Evolutionary conservation across 495 filamentous ascomycete species (phyloP).

Genomic region (Aspergillus baeticus): DNA sequence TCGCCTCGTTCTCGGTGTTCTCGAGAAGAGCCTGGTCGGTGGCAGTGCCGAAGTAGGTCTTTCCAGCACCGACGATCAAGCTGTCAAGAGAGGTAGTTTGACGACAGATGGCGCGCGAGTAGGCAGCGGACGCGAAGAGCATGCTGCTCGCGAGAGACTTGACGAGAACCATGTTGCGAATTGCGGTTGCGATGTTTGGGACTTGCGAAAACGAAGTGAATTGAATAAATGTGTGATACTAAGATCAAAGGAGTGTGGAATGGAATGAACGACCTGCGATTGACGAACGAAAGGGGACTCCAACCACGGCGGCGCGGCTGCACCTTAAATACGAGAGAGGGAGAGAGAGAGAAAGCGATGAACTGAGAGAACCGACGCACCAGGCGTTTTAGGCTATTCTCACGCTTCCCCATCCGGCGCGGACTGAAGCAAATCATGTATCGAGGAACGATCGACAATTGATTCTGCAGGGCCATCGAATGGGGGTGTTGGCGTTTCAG

Average conservation of each 20-base stretch:
- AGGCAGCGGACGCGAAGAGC: constrained; percentile 11
- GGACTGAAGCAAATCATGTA: neutral
- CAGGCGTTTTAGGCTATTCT: constrained; percentile 4
- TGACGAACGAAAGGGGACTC: no score
- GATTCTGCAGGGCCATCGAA: neutral
- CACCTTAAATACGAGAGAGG: no score
- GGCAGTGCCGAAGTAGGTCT: constrained; percentile 25
- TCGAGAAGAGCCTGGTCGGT: constrained; percentile 23
- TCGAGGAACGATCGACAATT: neutral
- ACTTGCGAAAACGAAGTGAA: no score
- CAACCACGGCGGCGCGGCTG: no score
- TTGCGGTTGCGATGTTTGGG: no score
- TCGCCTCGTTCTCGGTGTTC: constrained; percentile 24
- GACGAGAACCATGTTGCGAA: constrained; percentile 15
- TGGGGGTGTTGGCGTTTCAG: neutral
- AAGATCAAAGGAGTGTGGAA: no score
- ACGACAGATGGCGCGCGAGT: neutral
- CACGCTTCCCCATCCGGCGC: neutral
- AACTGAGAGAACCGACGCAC: neutral
- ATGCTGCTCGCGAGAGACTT: constrained; percentile 5
- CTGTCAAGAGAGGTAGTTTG: constrained; percentile 12
- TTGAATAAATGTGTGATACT: no score
- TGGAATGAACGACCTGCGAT: no score
- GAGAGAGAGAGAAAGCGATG: no score
- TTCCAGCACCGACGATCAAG: constrained; percentile 17